Percentiles rank a stretch among this genome's conserved stretches.
Evolutionary conservation across 140 eudicot genomes (phyloP).

Genomic region (Flaveria floridana): DNA sequence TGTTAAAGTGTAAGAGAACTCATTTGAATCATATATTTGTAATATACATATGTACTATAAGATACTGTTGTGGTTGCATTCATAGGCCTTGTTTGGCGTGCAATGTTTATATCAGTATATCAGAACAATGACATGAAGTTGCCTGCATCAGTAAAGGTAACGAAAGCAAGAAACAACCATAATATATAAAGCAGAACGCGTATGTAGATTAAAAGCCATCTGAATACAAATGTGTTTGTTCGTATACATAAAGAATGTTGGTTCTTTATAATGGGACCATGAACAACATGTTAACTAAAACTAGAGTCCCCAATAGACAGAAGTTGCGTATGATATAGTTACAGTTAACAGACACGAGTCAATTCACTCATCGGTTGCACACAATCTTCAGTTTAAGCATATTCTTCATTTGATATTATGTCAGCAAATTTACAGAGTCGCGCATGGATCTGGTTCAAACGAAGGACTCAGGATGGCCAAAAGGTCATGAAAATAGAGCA

Average conservation of each 20-base stretch:
- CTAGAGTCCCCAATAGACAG: slow-evolving; percentile 26
- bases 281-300: not conserved
- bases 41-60: slow-evolving; percentile 24
- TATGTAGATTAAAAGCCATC: not conserved
- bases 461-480: not conserved
- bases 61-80: slow-evolving; percentile 5
- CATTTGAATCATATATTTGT: slow-evolving; percentile 27
- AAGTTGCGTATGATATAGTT: slow-evolving; percentile 26
- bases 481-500: slow-evolving; percentile 12
- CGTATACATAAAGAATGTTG: slow-evolving; percentile 5
- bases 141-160: too few relatives aligned
- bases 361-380: slow-evolving; percentile 16
- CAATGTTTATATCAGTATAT: too few relatives aligned
- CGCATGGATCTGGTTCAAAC: not conserved
- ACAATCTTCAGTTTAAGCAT: not conserved
- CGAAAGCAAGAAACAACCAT: not conserved
- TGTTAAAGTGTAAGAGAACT: slow-evolving; percentile 14
- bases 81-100: not conserved
- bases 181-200: not conserved
- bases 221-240: slow-evolving; percentile 10
- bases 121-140: too few relatives aligned
- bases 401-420: slow-evolving; percentile 10
- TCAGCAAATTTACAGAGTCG: slow-evolving; percentile 33
- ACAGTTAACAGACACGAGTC: slow-evolving; percentile 9
- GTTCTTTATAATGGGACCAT: slow-evolving; percentile 27